Evolutionary conservation across 2,329 filamentous ascomycete genomes (phyloP), one percentile per base, ranked within the genome.

Genomic region (Stagonosporopsis tanaceti): DNA sequence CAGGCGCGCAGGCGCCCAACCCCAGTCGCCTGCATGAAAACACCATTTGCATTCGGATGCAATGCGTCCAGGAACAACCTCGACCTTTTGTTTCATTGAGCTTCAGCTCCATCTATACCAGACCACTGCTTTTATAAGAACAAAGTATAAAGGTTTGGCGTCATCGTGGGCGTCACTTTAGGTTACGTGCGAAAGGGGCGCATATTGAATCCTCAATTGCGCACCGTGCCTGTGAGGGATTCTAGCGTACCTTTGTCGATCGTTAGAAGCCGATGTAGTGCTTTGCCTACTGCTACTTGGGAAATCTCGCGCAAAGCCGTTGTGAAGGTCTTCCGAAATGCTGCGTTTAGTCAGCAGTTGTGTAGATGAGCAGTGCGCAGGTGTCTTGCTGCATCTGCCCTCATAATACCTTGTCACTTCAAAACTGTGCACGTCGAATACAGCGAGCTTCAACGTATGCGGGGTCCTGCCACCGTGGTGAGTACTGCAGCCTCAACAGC

Each of bases 71-170:
- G 61, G 58, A 47, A 52, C 47, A 65, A 50, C 59, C 59, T 56
- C 59, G 34, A 64, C 50, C 12, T n/a, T 24, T 24, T 32, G 65
- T 67, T 61, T 62, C 61, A 58, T 44, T 24, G 32, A 54, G 27
- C 9, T 9, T 34, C 32, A 46, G 12, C 39, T 34, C 40, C 28
- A 45, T 57, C 32, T 53, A 53, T 45, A 32, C n/a, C 44, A 45
- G 48, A 53, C 48, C 32, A 30, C 53, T 44, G 38, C 39, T 47
- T 24, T 52, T 30, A 27, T 14, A 24, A 32, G 20, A 35, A 32
- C 40, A 39, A 46, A 14, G 27, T 50, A 53, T 48, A 48, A 47
- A 45, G 32, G 32, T 7, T 48, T 50, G 42, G 32, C 44, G 48
- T 57, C 54, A 52, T 47, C n/a, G 34, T 30, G 15, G 25, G 48